Evolutionary conservation across 139 green algal genomes (phyloP), one percentile per base, ranked within the genome.

Genomic region (Closterium sp.): DNA sequence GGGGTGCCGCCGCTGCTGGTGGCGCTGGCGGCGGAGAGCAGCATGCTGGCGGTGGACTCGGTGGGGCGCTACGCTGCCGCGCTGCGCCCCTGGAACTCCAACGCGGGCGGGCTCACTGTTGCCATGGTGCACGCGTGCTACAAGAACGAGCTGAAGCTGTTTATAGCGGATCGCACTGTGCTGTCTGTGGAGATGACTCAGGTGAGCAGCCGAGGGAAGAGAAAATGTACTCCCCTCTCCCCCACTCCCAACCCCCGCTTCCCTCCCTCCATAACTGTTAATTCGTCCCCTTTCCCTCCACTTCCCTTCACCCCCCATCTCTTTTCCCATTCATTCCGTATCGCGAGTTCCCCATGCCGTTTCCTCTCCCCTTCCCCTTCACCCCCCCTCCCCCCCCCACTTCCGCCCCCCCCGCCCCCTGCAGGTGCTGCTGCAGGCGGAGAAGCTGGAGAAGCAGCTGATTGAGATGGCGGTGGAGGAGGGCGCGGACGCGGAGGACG

Each of bases 391-490:
- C 21, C 86, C 86, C 7, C 0, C 86, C 7, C 31, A 28, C n/a
- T 19, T 34, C 7, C 3, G 1, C n/a, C 86, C 86, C 5, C 30
- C 64, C n/a, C 12, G 1, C 12, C 33, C 86, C 31, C 23, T 10
- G 4, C 88, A 91, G 88, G 88, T 91, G 64, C 64, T 91, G 64
- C 64, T 87, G 34, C 31, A 35, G 31, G 88, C 88, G 28, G 88
- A 91, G 25, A 76, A 81, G 64, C 88, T 91, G 31, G 88, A 91
- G 88, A 91, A 91, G 88, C 64, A 91, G 88, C 88, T 91, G 34
- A 69, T 91, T 30, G 31, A 91, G 88, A 91, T 91, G 28, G 88
- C 85, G 35, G 90, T 93, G 36, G 90, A 90, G 86, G 90, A 93
- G 25, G 85, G 36, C 32, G 36, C n/a, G 85, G 35, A 91, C 30